Evolutionary conservation across 495 filamentous ascomycete genomes (phyloP).

Genomic region (Penicillium canariense): DNA sequence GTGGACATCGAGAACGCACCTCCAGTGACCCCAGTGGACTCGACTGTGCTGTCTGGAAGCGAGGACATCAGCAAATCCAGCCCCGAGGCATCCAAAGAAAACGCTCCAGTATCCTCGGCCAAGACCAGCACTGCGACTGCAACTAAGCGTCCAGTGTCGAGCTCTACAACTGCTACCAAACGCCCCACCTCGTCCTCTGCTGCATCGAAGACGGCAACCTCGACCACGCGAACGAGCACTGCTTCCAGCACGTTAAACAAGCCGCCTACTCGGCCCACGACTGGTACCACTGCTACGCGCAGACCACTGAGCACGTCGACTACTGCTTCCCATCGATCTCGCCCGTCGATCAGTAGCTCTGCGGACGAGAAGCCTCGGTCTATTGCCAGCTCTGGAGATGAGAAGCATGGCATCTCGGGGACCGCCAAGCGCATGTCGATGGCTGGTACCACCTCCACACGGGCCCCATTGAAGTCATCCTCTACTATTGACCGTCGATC

Average conservation of each 20-base stretch:
- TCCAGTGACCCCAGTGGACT: slow-evolving; percentile 43
- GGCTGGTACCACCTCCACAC: slow-evolving; percentile 34
- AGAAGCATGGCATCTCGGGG: slow-evolving; percentile 43
- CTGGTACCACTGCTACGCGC: slow-evolving; percentile 35
- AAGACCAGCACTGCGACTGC: slow-evolving; percentile 27
- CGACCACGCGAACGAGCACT: slow-evolving; percentile 27
- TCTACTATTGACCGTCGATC: slow-evolving; percentile 41
- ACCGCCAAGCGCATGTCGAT: slow-evolving; percentile 50
- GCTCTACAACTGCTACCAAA: slow-evolving; percentile 31
- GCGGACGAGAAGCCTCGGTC: slow-evolving; percentile 48
- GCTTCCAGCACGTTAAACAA: slow-evolving; percentile 40
- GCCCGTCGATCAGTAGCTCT: slow-evolving; percentile 47
- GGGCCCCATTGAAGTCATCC: slow-evolving; percentile 39
- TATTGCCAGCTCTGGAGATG: slow-evolving; percentile 46
- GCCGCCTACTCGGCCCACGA: slow-evolving; percentile 43
- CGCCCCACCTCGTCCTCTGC: slow-evolving; percentile 38
- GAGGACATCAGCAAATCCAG: slow-evolving; percentile 39
- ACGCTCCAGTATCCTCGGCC: slow-evolving; percentile 27
- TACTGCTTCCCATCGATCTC: slow-evolving; percentile 43
- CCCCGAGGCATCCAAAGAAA: slow-evolving; percentile 44
- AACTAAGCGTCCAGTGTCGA: slow-evolving; percentile 33
- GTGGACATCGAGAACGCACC: slow-evolving; percentile 31
- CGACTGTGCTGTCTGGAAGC: slow-evolving; percentile 35
- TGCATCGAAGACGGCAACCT: slow-evolving; percentile 28
- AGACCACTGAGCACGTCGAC: slow-evolving; percentile 41